Conservation (phyloP, 352 stramenopile species). For the Globisporangium yorkense region DNA sequence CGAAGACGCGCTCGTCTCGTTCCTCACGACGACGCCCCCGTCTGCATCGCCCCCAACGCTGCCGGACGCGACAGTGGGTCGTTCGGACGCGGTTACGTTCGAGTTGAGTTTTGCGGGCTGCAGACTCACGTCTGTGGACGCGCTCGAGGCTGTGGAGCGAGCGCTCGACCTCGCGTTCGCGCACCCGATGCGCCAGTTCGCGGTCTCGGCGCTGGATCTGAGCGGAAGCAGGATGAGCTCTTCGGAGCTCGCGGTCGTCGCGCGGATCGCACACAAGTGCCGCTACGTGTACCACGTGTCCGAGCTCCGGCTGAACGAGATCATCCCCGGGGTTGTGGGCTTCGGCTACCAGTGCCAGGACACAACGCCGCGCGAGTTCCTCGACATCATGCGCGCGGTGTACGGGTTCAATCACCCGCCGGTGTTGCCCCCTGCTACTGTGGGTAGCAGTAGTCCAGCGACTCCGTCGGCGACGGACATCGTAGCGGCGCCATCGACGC, state of each 20-base stretch:
- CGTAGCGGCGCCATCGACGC: neutral
- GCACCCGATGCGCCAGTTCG: constrained; percentile 2
- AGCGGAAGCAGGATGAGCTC: constrained; percentile 1
- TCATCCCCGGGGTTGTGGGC: neutral
- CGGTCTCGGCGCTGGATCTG: constrained; percentile 4
- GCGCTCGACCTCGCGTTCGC: constrained; percentile 2
- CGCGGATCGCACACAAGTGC: constrained; percentile 7
- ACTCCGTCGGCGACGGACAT: too few relatives aligned
- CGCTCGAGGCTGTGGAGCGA: constrained; percentile 1
- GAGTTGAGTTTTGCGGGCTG: neutral
- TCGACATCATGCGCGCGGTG: constrained; percentile 4
- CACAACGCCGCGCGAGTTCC: neutral
- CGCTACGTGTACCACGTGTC: neutral
- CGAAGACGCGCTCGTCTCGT: neutral
- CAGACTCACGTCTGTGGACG: neutral
- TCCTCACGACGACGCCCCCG: neutral
- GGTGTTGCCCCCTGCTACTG: neutral
- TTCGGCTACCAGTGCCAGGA: neutral
- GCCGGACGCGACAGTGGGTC: neutral
- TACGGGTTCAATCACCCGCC: neutral
- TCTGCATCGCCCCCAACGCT: neutral
- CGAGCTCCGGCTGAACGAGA: constrained; percentile 1
- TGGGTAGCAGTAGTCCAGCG: neutral
- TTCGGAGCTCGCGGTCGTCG: constrained; percentile 6
- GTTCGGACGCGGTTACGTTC: neutral